A percentile compares a stretch with the other conserved stretches of the same genome.
Conservation (phyloP, 305 asterid species). For the Plantago coronopus region DNA sequence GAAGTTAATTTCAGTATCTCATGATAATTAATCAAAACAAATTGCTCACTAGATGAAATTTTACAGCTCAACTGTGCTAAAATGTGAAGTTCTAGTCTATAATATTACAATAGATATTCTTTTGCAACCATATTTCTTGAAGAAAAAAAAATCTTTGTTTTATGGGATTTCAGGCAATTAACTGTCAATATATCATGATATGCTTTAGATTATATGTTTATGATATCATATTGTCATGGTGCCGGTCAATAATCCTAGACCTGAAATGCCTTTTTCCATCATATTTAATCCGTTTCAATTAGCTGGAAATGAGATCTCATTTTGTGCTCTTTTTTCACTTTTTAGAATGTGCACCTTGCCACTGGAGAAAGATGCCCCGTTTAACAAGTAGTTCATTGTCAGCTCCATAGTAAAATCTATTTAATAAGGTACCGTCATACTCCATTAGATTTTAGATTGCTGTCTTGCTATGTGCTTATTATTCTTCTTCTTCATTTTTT, state of each 20-base stretch:
- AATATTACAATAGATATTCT: no score
- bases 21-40: no score
- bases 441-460: neutral
- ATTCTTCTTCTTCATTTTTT: no score
- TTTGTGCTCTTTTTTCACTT: constrained; percentile 3
- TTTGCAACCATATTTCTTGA: no score
- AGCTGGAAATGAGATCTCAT: neutral
- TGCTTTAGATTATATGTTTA: neutral
- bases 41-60: neutral
- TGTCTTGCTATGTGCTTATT: neutral
- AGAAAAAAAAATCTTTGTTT: neutral
- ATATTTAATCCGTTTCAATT: neutral
- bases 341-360: no score
- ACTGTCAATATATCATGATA: neutral
- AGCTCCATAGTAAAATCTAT: neutral
- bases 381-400: neutral
- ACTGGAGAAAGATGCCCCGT: constrained; percentile 1
- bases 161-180: neutral
- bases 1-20: no score
- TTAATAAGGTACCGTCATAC: constrained; percentile 5
- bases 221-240: no score
- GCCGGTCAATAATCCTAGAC: constrained; percentile 3
- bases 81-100: neutral
- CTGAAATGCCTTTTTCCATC: neutral
- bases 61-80: neutral